Evolutionary conservation across 1,139 yeast species (phyloP), one percentile per base, ranked within the genome.

Genomic region (Geotrichum europaeum): DNA sequence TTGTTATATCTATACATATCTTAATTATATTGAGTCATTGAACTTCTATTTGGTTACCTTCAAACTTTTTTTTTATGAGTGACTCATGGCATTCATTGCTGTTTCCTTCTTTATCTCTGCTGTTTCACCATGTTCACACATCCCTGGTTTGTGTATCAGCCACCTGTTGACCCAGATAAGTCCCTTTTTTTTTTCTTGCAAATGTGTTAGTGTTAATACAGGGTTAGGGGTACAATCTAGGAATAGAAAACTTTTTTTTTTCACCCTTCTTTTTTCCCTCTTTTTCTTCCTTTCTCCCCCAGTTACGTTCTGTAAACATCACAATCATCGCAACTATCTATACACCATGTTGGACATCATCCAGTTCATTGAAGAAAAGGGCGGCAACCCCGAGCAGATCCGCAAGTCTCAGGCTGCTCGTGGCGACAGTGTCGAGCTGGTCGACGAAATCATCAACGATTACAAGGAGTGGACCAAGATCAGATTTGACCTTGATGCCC

Each of bases 401-500:
- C 87, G 87, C 74, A 84, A 79, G 69, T 91, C 98, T 49, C 99
- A 94, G 77, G 84, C 80, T 76, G 96, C 96, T 67, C 89, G 99
- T 80, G 96, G 96, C 64, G 98, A 84, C 69, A 79, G 95, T 43
- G 98, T 91, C 59, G 99, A 94, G 76, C 73, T 94, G 61, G 98
- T 94, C 56, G 99, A 94, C 73, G 97, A 94, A 77, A 91, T 94
- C 73, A 89, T 95, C 73, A 80, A 79, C 65, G 96, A 86, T 68
- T 94, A 94, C 82, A 89, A 89, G 77, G 85, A 83, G 64, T 94
- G 99, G 99, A 89, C 94, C 68, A 85, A 83, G 76, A 83, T 90
- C 69, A 89, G 97, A 79, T 94, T 91, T 73, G 94, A 90, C 64
- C 83, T 94, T 67, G 99, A 94, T 75, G 96, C 86, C 72, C 73